These are phyloP conservation scores for Mortierella sp. DNA, from an alignment of 371 early-diverging fungal genomes.

Conservation along the genomic window DNA sequence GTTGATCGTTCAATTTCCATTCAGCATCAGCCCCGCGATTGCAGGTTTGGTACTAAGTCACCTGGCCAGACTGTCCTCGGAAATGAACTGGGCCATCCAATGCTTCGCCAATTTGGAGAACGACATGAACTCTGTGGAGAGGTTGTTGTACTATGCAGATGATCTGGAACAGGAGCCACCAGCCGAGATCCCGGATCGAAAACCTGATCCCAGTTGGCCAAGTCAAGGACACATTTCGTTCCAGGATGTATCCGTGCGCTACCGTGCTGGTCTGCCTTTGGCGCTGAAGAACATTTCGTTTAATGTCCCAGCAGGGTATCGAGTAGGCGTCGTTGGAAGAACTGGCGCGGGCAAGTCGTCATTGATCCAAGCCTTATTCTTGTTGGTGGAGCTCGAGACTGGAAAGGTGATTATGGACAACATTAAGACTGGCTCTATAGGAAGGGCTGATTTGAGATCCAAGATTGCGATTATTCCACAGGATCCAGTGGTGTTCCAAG, in stretches of 20 bases:
- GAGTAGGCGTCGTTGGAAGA: slow-evolving; percentile 91
- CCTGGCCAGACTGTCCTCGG: slow-evolving; percentile 38
- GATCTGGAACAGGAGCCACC: slow-evolving; percentile 64
- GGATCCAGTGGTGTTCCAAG: slow-evolving; percentile 92
- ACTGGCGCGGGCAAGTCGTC: slow-evolving; percentile 97
- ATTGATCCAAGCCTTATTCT: slow-evolving; percentile 88
- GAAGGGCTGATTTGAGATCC: slow-evolving; percentile 82
- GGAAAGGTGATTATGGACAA: slow-evolving; percentile 80
- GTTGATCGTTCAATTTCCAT: slow-evolving; percentile 24
- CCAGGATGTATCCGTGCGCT: slow-evolving; percentile 36
- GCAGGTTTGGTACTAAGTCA: slow-evolving; percentile 48
- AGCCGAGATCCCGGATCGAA: slow-evolving; percentile 31
- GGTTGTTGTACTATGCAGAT: slow-evolving; percentile 62
- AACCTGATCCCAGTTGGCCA: slow-evolving; percentile 27
- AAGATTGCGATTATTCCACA: slow-evolving; percentile 94
- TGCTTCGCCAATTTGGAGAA: slow-evolving; percentile 29
- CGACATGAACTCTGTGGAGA: slow-evolving; percentile 59
- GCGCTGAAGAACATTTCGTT: slow-evolving; percentile 65
- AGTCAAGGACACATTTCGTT: slow-evolving; percentile 30
- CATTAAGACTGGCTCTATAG: slow-evolving; percentile 81
- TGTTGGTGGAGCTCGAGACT: slow-evolving; percentile 83
- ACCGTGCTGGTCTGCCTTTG: slow-evolving; percentile 37
- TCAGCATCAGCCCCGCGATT: slow-evolving; percentile 21
- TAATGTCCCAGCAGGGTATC: slow-evolving; percentile 71
- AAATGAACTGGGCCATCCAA: slow-evolving; percentile 85